Conservation (phyloP, 2,329 filamentous ascomycete species). For the Colletotrichum orbiculare region DNA sequence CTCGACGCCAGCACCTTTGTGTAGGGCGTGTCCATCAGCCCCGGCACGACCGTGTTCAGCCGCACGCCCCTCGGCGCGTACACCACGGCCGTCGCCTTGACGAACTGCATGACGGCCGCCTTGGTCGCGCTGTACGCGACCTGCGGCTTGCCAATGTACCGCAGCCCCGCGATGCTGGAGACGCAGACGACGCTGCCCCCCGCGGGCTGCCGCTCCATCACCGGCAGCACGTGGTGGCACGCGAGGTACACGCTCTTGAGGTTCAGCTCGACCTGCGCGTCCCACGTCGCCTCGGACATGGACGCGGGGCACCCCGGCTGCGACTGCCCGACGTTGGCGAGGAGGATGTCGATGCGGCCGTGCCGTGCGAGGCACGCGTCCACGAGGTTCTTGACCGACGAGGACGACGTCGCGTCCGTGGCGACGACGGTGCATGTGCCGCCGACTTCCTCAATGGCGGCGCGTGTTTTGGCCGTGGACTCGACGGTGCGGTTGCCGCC, state of each 20-base stretch:
- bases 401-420: slow-evolving; percentile 62
- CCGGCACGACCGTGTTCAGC: slow-evolving; percentile 66
- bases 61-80: slow-evolving; percentile 59
- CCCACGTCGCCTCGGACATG: slow-evolving; percentile 62
- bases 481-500: slow-evolving; percentile 60
- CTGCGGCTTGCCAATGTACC: slow-evolving; percentile 61
- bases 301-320: slow-evolving; percentile 62
- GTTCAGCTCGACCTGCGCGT: slow-evolving; percentile 64
- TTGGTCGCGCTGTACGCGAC: slow-evolving; percentile 65
- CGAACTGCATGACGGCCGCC: slow-evolving; percentile 62
- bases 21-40: slow-evolving; percentile 66
- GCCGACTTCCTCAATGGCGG: slow-evolving; percentile 49
- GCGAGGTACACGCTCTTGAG: slow-evolving; percentile 66
- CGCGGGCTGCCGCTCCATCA: slow-evolving; percentile 61
- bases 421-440: slow-evolving; percentile 53
- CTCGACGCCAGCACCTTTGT: slow-evolving; percentile 52
- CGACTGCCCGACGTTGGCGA: slow-evolving; percentile 70
- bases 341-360: slow-evolving; percentile 67
- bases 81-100: slow-evolving; percentile 60
- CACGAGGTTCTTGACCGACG: slow-evolving; percentile 63
- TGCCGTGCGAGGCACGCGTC: slow-evolving; percentile 62
- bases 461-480: slow-evolving; percentile 51
- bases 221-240: slow-evolving; percentile 62
- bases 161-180: slow-evolving; percentile 59
- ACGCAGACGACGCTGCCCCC: slow-evolving; percentile 59